Evolutionary conservation across 805 yeast species (phyloP), one percentile per base, ranked within the genome.

Genomic region (Candida ponderosae): DNA sequence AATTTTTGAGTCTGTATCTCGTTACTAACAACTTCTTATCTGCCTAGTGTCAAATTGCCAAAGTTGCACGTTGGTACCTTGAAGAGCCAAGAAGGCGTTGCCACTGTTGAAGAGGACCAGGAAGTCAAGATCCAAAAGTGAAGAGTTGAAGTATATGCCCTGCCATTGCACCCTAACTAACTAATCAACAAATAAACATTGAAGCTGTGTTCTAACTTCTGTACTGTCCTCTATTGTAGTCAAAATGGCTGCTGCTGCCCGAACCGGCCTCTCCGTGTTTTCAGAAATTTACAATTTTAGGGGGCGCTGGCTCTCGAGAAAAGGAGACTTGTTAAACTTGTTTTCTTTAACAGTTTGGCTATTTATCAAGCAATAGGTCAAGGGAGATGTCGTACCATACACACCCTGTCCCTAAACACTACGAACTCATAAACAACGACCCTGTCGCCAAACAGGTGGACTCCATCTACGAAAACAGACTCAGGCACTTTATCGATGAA

Each of bases 381-480:
- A n/a, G n/a, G n/a, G n/a, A n/a, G n/a, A n/a, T 24, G 14, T 24
- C 28, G 14, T 24, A 24, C 14, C 28, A 24, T 18, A 6, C 8
- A 17, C 31, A 17, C 27, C 18, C 18, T 18, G 19, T 18, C 18
- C 18, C n/a, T 13, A 6, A 17, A 23, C 10, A 30, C 6, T 72
- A 70, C 38, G 66, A 73, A 2, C 59, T 52, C 36, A 41, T 62
- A 34, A 76, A 68, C 54, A 56, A 59, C 32, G 59, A 56, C 18
- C 95, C 95, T 4, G 76, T 72, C 31, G 79, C 84, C 48, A 82
- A 83, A 52, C 87, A 88, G 44, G 75, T 86, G 32, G 88, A 84
- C 53, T 68, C 74, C 29, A 71, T 87, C 39, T 87, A 80, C 53
- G 81, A 76, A 45, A 71, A 75, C 50, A 68, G 96, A 33, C 63